Evolutionary conservation across 257 asterid genomes (phyloP).

Genomic region (Paraleonurus japonicus): DNA sequence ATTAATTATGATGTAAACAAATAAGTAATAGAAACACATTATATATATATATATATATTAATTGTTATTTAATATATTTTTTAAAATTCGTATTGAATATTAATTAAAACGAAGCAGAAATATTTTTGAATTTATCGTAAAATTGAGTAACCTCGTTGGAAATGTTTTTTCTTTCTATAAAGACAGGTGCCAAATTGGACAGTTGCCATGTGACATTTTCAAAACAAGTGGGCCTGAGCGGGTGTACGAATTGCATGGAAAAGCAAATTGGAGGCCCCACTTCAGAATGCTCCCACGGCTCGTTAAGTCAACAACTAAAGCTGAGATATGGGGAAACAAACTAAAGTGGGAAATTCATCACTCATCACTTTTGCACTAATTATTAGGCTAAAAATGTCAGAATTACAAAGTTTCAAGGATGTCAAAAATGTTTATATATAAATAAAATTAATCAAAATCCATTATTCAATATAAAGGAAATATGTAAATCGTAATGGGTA

Average conservation of each 20-base stretch:
- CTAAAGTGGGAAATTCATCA: background rate
- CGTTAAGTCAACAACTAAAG: constrained; percentile 4
- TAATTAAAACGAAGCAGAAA: too few species aligned
- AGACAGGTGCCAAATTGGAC: background rate
- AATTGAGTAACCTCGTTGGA: background rate
- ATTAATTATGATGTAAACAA: too few species aligned
- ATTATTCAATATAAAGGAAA: too few species aligned
- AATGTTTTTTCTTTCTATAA: background rate
- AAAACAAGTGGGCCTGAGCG: background rate
- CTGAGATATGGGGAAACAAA: constrained; percentile 4
- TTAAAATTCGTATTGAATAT: too few species aligned
- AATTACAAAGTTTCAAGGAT: background rate
- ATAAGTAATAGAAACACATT: too few species aligned
- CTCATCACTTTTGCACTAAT: background rate
- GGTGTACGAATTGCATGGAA: background rate
- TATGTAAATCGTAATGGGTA: background rate
- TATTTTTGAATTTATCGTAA: too few species aligned
- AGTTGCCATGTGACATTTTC: background rate
- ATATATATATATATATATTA: too few species aligned
- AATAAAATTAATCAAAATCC: too few species aligned
- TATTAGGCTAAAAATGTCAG: background rate
- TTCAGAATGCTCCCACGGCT: background rate
- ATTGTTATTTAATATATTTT: too few species aligned
- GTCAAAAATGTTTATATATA: too few species aligned
- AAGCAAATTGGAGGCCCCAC: background rate